Evolutionary conservation across 2,329 filamentous ascomycete species (phyloP).

Genomic region (Alternaria atra): DNA sequence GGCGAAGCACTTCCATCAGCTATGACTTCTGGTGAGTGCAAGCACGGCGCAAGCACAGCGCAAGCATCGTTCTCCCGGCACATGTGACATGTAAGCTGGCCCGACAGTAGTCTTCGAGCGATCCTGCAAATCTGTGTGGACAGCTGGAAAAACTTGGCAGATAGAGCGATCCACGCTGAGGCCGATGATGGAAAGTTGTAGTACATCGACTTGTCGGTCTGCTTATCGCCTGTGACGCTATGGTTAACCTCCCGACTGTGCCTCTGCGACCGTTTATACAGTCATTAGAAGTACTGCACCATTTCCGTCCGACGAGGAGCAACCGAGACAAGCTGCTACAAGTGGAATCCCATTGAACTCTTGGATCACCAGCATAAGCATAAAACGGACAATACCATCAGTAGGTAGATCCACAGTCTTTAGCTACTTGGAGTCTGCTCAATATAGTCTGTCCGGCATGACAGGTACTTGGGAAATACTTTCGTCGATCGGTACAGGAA

Average conservation of each 20-base stretch:
- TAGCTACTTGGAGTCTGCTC: not conserved
- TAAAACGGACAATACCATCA: not conserved
- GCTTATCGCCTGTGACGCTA: not conserved
- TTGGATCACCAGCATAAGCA: not conserved
- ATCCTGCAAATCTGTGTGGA: not conserved
- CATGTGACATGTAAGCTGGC: not conserved
- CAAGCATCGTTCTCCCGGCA: not conserved
- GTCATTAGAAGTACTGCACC: not conserved
- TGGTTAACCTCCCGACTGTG: not conserved
- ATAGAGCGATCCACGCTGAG: not conserved
- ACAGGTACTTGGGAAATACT: not conserved
- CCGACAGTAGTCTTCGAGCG: not conserved
- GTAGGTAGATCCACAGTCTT: not conserved
- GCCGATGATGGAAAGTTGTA: not conserved
- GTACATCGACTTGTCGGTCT: not conserved
- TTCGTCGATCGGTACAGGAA: not conserved
- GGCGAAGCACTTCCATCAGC: not conserved
- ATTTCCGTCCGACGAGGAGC: not conserved
- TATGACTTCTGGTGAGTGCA: not conserved
- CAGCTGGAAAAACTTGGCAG: not conserved
- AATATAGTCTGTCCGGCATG: not conserved
- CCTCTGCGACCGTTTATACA: not conserved
- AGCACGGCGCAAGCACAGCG: not conserved
- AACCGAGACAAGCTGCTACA: not conserved
- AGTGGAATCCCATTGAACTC: not conserved